Evolutionary conservation across 257 asterid species (phyloP).

Genomic region (Ophiorrhiza pumila): DNA sequence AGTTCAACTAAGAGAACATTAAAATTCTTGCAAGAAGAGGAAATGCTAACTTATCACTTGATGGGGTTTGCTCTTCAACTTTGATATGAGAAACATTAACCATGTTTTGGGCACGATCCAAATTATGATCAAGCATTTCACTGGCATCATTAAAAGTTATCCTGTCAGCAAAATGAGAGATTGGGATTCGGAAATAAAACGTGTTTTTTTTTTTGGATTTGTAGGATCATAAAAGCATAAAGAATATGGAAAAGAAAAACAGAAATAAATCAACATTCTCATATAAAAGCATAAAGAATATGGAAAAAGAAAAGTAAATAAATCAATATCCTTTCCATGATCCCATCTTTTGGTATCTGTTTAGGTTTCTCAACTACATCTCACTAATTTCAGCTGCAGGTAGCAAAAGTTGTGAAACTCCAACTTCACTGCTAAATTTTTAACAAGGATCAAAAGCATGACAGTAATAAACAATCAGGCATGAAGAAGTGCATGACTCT

Average conservation of each 20-base stretch:
- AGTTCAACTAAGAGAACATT: too few relatives aligned
- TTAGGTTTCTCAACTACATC: not conserved
- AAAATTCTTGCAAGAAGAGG: not conserved
- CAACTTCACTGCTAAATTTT: not conserved
- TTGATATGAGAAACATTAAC: not conserved
- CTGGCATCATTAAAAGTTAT: not conserved
- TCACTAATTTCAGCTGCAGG: not conserved
- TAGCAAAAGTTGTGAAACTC: too few relatives aligned
- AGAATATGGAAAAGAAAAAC: too few relatives aligned
- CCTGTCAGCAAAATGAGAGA: not conserved
- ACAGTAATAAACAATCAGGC: not conserved
- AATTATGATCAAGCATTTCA: not conserved
- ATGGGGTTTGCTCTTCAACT: not conserved
- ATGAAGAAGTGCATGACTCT: not conserved
- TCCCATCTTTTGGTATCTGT: not conserved
- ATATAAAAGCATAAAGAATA: not conserved
- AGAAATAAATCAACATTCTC: too few relatives aligned
- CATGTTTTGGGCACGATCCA: not conserved
- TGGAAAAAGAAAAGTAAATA: not conserved
- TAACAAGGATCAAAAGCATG: not conserved
- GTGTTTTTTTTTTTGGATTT: not conserved
- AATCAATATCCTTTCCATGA: not conserved
- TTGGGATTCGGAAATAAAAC: not conserved
- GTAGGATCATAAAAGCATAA: not conserved
- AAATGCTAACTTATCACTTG: constrained; percentile 5